Evolutionary conservation across 106 monocot species (phyloP), one percentile per base, ranked within the genome.

Genomic region (Acanthochlamys bracteata): DNA sequence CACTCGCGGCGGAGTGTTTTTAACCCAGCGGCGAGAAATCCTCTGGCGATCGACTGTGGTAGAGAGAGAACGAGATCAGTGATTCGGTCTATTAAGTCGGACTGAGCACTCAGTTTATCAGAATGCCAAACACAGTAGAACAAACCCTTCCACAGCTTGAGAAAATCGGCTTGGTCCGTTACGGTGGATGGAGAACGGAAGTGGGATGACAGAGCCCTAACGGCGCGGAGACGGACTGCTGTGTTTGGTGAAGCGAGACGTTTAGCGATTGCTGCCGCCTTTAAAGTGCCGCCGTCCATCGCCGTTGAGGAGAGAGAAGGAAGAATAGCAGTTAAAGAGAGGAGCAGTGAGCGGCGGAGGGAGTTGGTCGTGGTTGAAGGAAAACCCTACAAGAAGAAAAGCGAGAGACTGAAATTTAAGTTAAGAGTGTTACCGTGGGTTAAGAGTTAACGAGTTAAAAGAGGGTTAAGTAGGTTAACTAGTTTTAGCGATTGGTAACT

Each of bases 71-170:
- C 64, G 49, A 88, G 69, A n/a, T 68, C 23, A 20, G 88, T 62
- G 47, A 98, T 75, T 60, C 83, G 71, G 53, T 69, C 68, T 46
- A 75, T 76, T 53, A 98, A 84, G 46, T 73, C 76, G 42, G 71
- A 40, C 62, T 98, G 96, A 60, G 57, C 76, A 7, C 82, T 75
- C 49, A 72, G 74, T 71, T 82, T 91, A 72, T 98, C 96, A 64
- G 85, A 59, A 73, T 98, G 96, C 96, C 96, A 98, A 22, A 91
- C 62, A 64, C 88, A 88, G 82, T 79, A 98, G 83, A 98, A 98
- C 53, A 98, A 76, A 22, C 96, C 96, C 69, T 98, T 98, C 96
- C 96, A 98, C 71, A 91, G 78, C 96, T 98, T 98, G 60, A 88
- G 61, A 69, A 98, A 91, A 40, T 87, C 88, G 55, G 66, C 68